Evolutionary conservation across 1,284 basidiomycete species (phyloP), one percentile per base, ranked within the genome.

Genomic region (Pseudozyma sp.): DNA sequence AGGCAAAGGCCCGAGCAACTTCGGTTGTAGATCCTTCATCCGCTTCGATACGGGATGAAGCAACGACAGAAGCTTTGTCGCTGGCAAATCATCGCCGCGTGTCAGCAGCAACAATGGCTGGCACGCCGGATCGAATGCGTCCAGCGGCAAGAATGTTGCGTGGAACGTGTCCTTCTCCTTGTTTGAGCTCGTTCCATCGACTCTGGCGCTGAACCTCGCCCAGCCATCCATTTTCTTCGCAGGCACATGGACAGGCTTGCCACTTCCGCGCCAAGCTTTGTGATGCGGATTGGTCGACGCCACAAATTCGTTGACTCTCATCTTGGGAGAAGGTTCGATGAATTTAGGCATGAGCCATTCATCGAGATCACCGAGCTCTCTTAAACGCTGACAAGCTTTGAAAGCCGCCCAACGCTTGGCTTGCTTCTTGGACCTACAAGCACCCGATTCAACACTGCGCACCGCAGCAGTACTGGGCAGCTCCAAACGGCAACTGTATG

Each of bases 341-440:
- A 68, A 40, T 43, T 60, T 61, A 3, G 70, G 77, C 59, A 76
- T 66, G 12, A 78, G 48, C 52, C 63, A 64, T 12, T 74, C 65
- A n/a, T 80, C 78, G 36, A 80, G 58, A 40, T 72, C 74, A 10
- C 59, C 67, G 8, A 77, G 25, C 43, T 61, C 38, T 14, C 70
- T 52, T 14, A 80, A 56, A 48, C 62, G 53, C 44, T 61, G 45
- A 44, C 73, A 72, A 3, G 75, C 77, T 19, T 47, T 39, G 51
- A 80, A 76, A 16, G 77, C 77, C 2, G 74, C 77, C 58, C 64
- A 52, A 7, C 69, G 52, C 31, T 71, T 73, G 1, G 77, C 78
- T 14, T 51, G 57, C 51, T 70, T 77, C 53, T 80, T 79, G 47
- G 45, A 57, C 10, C 25, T 35, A 6, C 51, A 66, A 13, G 39